A percentile compares a stretch with the other conserved stretches of the same genome.
Conservation (phyloP, 176 grass and related monocot species). For the Luzula sylvatica region DNA sequence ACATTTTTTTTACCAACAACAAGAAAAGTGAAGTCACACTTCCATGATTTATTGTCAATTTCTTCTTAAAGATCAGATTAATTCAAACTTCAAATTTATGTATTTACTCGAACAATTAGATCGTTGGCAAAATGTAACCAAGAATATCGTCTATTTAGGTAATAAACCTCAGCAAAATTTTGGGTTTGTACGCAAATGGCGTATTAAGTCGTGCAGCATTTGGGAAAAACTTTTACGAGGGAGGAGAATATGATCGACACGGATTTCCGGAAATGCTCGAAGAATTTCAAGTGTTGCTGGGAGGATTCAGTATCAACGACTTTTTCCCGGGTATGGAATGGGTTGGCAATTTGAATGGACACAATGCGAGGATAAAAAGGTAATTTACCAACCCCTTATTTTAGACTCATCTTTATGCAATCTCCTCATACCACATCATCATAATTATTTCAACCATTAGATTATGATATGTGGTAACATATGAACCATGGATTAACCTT, state of each 20-base stretch:
- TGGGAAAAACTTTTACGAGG: conserved; percentile 7
- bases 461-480: too few relatives aligned
- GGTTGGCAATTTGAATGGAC: conserved; percentile 27
- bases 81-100: too few relatives aligned
- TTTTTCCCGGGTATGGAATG: conserved; percentile 46
- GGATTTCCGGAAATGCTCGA: conserved; percentile 27
- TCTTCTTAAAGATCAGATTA: not conserved
- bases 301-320: conserved; percentile 20
- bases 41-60: not conserved
- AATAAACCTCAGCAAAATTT: conserved; percentile 16
- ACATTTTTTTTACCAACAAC: not conserved
- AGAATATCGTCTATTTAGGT: conserved; percentile 3
- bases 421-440: too few relatives aligned
- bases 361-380: conserved; percentile 20
- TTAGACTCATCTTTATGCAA: too few relatives aligned
- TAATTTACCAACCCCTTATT: too few relatives aligned
- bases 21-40: not conserved
- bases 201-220: conserved; percentile 22
- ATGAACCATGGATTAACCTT: too few relatives aligned
- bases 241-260: conserved; percentile 7
- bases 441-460: too few relatives aligned
- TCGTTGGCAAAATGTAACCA: not conserved
- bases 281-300: conserved; percentile 36
- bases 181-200: conserved; percentile 10
- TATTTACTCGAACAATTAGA: too few relatives aligned